Evolutionary conservation across 2,329 filamentous ascomycete genomes (phyloP), one percentile per base, ranked within the genome.

Genomic region (Sclerotinia nivalis): DNA sequence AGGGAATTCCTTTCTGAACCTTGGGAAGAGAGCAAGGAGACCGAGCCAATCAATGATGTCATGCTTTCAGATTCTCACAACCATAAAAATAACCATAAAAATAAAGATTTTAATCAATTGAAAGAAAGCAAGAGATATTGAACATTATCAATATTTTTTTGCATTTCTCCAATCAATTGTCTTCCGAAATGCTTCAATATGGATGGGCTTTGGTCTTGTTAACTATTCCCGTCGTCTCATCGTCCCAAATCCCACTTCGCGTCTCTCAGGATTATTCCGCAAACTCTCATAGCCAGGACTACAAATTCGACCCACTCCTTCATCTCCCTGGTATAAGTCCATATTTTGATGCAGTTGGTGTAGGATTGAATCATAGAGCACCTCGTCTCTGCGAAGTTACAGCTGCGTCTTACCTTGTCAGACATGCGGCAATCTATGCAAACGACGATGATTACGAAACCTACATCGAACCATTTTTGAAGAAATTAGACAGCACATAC

Each of bases 321-420:
- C 86, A 88, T 68, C 80, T 87, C 13, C 82, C 82, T 0, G 86
- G 86, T n/a, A 85, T 87, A 8, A 80, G 84, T 1, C 86, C 86
- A 0, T 88, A 88, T 74, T 88, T 86, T 68, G 85, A 87, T 73
- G 82, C 85, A 0, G 70, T 77, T 49, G 76, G 76, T 1, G 73
- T 73, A 22, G 76, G 76, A 13, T 69, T 78, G 4, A 69, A 74
- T 49, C 81, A 85, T 71, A 82, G 37, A 25, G 67, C 67, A 25
- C 67, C 67, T 9, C 58, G 49, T 28, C 45, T 58, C 15, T 86
- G 84, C 79, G 82, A 84, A 73, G 82, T 85, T 37, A 84, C 81
- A 15, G 77, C 81, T 64, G 83, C 82, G 6, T 80, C 83, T 9
- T 84, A 84, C 72, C 81, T 85, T 9, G 79, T 85, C 28, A 80